Evolutionary conservation across 2,329 filamentous ascomycete genomes (phyloP), one percentile per base, ranked within the genome.

Genomic region (Hysterium pulicare): DNA sequence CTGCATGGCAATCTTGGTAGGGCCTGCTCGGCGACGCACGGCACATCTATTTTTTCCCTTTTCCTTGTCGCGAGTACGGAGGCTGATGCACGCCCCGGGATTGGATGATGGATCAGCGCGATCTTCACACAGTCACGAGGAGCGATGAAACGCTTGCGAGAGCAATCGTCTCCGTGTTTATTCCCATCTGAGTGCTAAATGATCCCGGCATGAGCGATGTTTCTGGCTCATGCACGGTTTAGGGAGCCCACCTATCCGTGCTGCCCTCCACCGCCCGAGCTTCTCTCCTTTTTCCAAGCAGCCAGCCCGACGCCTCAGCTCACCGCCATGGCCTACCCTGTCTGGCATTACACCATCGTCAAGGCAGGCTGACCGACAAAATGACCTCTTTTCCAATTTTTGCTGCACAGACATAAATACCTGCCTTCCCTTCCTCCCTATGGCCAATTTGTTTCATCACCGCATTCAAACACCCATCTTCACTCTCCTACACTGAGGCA

Each of bases 311-410:
- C 57, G 60, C 61, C 61, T 61, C 60, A 61, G 51, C 54, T 64
- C 58, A 64, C 63, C 61, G 64, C 63, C 61, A 57, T 55, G 64
- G 53, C 64, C 64, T 61, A 57, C 58, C 19, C 38, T 40, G 44
- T 48, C 59, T 53, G n/a, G n/a, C n/a, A 64, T 67, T 66, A 58
- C 62, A 66, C 61, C 63, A 62, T 65, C 57, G 55, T 66, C 62
- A 62, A 55, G 54, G 54, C 64, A 66, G 52, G 55, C 59, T 66
- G 62, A 66, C 62, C 62, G 62, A 66, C n/a, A n/a, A 58, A 62
- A 59, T 64, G 51, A 49, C 57, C 38, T 43, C 57, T 53, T 46
- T 61, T 26, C 54, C 51, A 60, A 63, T 61, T 56, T 26, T 35
- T 31, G 62, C 54, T 55, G 54, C 54, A 56, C 44, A 59, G 55